Conservation (phyloP, 495 filamentous ascomycete genomes). For the Recurvomyces mirabilis region DNA sequence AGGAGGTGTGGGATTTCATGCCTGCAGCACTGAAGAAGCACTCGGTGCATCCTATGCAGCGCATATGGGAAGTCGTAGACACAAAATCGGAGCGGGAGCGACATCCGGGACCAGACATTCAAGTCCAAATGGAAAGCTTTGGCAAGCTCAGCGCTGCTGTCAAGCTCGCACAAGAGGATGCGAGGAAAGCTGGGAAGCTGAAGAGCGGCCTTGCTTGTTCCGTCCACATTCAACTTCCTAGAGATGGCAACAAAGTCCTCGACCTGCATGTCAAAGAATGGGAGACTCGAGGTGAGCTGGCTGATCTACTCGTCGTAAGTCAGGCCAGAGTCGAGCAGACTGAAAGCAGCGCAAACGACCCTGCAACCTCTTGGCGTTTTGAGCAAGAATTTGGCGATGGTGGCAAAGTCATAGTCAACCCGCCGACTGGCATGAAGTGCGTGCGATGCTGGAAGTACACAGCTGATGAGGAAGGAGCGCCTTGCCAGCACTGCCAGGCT, state of each 20-base stretch:
- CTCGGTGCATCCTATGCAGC: conserved; percentile 46
- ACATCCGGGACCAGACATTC: too few species aligned
- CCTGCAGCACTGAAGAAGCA: conserved; percentile 48
- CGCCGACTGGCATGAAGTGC: conserved; percentile 64
- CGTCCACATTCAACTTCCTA: conserved; percentile 37
- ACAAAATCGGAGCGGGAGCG: background rate
- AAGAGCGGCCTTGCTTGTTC: conserved; percentile 64
- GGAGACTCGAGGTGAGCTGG: conserved; percentile 45
- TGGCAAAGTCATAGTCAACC: conserved; percentile 49
- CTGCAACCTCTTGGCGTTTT: conserved; percentile 5
- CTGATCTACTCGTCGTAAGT: conserved; percentile 67
- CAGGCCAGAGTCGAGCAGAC: conserved; percentile 40
- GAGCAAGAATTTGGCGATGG: conserved; percentile 30
- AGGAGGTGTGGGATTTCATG: conserved; percentile 75
- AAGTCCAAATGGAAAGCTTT: conserved; percentile 23
- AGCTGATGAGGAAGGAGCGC: conserved; percentile 42
- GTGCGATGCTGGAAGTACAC: conserved; percentile 79
- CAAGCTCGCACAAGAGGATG: conserved; percentile 59
- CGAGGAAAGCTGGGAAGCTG: conserved; percentile 50
- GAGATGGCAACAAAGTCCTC: conserved; percentile 14
- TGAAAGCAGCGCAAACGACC: background rate
- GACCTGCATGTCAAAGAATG: conserved; percentile 20
- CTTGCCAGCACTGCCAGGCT: conserved; percentile 66
- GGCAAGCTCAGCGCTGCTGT: conserved; percentile 43
- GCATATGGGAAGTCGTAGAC: conserved; percentile 16